These are phyloP conservation scores for Citrus mangshanensis DNA, from an alignment of 345 rosid genomes.

Conservation along the genomic window DNA sequence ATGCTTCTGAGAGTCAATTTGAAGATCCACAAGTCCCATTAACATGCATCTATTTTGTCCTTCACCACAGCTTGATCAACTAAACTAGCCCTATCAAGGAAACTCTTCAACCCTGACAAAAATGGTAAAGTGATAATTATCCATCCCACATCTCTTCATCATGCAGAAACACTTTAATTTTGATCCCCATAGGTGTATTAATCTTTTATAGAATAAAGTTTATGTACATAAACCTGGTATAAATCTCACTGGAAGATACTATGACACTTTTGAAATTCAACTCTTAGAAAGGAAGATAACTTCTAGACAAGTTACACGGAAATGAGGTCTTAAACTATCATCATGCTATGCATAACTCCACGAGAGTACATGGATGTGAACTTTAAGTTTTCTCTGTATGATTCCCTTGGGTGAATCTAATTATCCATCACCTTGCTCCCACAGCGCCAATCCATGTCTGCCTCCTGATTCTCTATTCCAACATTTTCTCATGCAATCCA, in stretches of 20 bases:
- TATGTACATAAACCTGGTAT: neutral
- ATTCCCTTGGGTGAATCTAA: neutral
- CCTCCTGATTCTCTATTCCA: neutral
- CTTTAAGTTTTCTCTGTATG: neutral
- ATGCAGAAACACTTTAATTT: neutral
- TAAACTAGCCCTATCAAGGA: neutral
- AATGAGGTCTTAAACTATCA: neutral
- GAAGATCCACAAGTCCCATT: neutral
- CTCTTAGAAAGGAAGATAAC: neutral
- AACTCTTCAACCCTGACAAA: neutral
- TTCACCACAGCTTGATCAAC: slow-evolving; percentile 6
- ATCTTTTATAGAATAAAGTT: neutral
- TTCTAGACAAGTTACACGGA: neutral
- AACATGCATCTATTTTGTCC: neutral
- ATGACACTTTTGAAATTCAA: neutral
- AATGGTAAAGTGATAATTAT: neutral
- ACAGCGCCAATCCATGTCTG: neutral
- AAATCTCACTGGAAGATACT: neutral
- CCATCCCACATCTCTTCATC: neutral
- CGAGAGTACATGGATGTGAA: neutral
- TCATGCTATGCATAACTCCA: neutral
- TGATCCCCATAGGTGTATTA: neutral
- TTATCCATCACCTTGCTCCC: neutral
- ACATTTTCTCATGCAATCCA: neutral
- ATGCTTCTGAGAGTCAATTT: neutral